Base-by-base conservation (phyloP, 2,329 filamentous ascomycete species). In the Nemania serpens region DNA sequence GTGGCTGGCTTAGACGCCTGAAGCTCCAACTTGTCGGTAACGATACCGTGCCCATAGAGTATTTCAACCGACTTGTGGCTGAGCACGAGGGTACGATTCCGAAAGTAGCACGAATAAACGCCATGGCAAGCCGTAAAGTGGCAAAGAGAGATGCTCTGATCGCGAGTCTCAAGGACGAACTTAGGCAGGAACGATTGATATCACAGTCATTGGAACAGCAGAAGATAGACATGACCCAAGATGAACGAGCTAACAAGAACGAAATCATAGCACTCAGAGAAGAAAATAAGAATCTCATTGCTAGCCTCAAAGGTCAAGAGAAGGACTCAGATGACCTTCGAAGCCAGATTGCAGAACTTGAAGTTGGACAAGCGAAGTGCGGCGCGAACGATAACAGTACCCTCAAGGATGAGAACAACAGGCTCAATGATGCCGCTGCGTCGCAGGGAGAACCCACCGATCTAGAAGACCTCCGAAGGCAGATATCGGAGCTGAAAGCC, bases 51-150 rank as follows among this genome's bases (percentile, higher is more conserved):
- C 67, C 69, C 2, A 67, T 71, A 1, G 62, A 61, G 4, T 62
- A 58, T 41, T 71, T 70, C 43, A 71, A 71, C 47, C 67, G 67
- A 6, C 55, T 72, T 15, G 65, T 59, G 3, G 58, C 57, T 5
- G 62, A 72, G 29, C 48, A 70, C 29, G 70, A 71, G 48, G 6
- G 17, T 0, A 50, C 36, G 2, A 62, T 70, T 39, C 17, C 39
- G 0, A 63, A 46, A 39, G 39, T 69, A 20, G 55, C 66, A n/a
- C 17, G 42, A 10, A 64, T 41, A 18, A 48, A 62, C 22, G 53
- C 56, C 0, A 17, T 29, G 0, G 51, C 49, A 20, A 37, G 51
- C 7, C 46, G 36, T 9, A 37, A 17, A 37, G 6, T 63, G 13
- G n/a, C 43, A 4, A 37, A 43, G 3, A 52, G 53, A 12, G 25